These are phyloP conservation scores for Umbilicaria muhlenbergii DNA, from an alignment of 495 filamentous ascomycete genomes.

Conservation along the genomic window DNA sequence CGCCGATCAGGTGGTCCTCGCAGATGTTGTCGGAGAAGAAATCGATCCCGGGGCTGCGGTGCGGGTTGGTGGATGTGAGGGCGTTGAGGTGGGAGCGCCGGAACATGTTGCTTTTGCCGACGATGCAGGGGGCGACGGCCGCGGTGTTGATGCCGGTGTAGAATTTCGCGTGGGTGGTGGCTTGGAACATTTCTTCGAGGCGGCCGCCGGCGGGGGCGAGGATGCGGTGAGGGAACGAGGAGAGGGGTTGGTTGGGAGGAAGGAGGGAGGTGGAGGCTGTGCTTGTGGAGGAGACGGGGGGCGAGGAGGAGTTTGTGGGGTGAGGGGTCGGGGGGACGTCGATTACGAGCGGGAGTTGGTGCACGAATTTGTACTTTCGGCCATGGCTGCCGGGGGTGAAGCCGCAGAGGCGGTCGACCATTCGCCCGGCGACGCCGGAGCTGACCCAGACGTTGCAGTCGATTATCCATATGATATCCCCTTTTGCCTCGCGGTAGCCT, in stretches of 20 bases:
- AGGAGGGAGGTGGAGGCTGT: conserved; percentile 4
- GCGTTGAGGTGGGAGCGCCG: conserved; percentile 75
- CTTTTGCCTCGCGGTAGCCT: conserved; percentile 84
- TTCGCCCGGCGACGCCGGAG: conserved; percentile 59
- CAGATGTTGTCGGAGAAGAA: conserved; percentile 94
- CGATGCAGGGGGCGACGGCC: conserved; percentile 76
- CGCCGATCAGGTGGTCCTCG: conserved; percentile 92
- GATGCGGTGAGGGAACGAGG: conserved; percentile 1
- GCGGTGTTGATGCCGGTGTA: conserved; percentile 96
- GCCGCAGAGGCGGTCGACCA: conserved; percentile 77
- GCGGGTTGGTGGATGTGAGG: conserved; percentile 43
- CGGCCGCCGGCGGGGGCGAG: conserved; percentile 50
- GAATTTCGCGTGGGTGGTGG: conserved; percentile 91
- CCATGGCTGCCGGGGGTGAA: conserved; percentile 25
- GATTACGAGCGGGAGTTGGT: conserved; percentile 79
- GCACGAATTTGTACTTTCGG: conserved; percentile 80
- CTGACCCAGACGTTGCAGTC: conserved; percentile 96
- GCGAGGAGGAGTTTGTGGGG: conserved; percentile 6
- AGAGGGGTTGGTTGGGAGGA: conserved; percentile 4
- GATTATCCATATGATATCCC: conserved; percentile 85
- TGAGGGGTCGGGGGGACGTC: conserved; percentile 40
- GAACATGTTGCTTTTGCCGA: conserved; percentile 98
- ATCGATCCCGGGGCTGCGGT: conserved; percentile 53
- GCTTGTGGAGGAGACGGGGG: conserved; percentile 14
- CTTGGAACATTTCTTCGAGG: conserved; percentile 87